These are phyloP conservation scores for Hypoxylon trugodes DNA, from an alignment of 495 filamentous ascomycete species.

Conservation along the genomic window DNA sequence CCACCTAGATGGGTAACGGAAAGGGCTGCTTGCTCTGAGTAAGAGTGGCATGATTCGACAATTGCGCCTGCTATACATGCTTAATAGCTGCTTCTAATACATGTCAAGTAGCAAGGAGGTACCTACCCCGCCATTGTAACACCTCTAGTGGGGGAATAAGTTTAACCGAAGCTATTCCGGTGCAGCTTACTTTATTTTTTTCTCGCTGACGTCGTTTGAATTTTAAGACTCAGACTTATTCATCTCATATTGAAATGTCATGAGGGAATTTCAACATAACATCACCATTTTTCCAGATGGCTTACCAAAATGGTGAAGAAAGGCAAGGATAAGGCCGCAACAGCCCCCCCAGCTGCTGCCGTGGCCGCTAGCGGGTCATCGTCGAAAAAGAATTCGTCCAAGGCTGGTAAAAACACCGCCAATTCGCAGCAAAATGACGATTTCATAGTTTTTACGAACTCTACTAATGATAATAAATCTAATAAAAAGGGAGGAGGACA, in stretches of 20 bases:
- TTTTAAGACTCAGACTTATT: not conserved
- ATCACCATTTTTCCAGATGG: constrained; percentile 32
- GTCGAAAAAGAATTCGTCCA: constrained; percentile 47
- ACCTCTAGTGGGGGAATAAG: not conserved
- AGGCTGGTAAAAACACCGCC: constrained; percentile 38
- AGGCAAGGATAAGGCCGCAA: constrained; percentile 54
- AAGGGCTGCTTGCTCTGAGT: too few species aligned
- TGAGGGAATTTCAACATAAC: constrained; percentile 8
- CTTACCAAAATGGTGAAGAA: constrained; percentile 56
- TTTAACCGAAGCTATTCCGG: constrained; percentile 18
- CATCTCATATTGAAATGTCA: not conserved
- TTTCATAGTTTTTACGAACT: constrained; percentile 74
- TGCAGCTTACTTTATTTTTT: constrained; percentile 8
- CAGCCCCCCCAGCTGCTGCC: constrained; percentile 27
- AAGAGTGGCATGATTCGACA: too few species aligned
- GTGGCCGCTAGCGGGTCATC: constrained; percentile 36
- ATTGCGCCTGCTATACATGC: too few species aligned
- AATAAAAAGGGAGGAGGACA: constrained; percentile 49
- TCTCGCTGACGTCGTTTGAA: not conserved
- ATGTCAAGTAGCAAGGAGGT: too few species aligned
- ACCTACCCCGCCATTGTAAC: too few species aligned
- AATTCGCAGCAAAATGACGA: constrained; percentile 61
- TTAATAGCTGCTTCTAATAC: too few species aligned
- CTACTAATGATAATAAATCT: constrained; percentile 62
- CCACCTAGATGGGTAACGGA: not conserved